Conservation (phyloP, 23 red algal genomes). For the Gracilariopsis chorda region DNA sequence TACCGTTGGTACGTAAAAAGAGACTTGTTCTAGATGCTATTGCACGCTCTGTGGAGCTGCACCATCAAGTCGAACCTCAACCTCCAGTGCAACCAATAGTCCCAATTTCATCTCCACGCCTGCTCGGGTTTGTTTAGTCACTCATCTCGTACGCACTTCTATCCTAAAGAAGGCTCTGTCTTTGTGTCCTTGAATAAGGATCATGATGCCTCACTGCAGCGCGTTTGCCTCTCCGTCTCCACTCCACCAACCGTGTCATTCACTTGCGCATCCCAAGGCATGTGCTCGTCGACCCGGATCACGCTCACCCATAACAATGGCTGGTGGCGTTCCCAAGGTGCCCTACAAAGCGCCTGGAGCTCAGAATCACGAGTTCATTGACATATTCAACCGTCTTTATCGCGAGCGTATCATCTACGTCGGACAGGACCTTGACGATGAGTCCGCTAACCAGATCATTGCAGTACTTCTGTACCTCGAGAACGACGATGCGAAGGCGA, state of each 20-base stretch:
- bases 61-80: no score
- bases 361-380: conserved; percentile 95
- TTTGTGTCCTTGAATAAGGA: background rate
- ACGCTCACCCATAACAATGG: conserved; percentile 31
- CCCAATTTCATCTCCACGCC: no score
- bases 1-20: no score
- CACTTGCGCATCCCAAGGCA: background rate
- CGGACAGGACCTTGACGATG: conserved; percentile 96
- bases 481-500: conserved; percentile 82
- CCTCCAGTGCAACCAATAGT: no score
- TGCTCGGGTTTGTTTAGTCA: no score
- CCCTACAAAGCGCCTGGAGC: conserved; percentile 96
- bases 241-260: background rate
- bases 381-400: conserved; percentile 96
- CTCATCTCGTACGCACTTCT: background rate
- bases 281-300: background rate
- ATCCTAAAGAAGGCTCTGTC: background rate
- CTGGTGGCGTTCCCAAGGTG: conserved; percentile 86
- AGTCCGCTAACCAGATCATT: conserved; percentile 95
- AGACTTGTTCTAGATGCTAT: no score
- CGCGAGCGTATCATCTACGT: conserved; percentile 96
- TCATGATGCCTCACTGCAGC: background rate
- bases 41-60: no score
- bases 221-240: background rate
- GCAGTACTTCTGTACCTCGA: conserved; percentile 90